A percentile compares a stretch with the other conserved stretches of the same genome.
Conservation (phyloP, 192 early-diverging fungal species). For the Lunasporangiospora selenospora region DNA sequence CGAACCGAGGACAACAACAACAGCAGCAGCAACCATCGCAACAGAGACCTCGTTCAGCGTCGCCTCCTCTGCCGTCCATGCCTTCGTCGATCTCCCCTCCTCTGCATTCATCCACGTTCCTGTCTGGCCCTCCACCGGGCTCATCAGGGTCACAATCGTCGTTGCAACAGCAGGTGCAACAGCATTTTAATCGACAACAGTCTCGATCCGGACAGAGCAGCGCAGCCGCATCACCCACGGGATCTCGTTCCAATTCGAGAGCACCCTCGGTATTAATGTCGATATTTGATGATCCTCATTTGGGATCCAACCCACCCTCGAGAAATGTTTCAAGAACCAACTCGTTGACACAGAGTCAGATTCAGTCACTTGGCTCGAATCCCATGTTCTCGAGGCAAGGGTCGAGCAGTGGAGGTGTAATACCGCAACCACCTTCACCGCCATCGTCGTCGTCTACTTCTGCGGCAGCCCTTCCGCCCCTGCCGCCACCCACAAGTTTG, state of each 20-base stretch:
- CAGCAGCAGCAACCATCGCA: too few relatives aligned
- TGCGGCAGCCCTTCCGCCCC: too few relatives aligned
- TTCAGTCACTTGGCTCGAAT: neutral
- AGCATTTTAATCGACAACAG: conserved; percentile 37
- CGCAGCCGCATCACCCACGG: neutral
- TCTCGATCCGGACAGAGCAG: conserved; percentile 20
- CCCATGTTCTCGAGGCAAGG: too few relatives aligned
- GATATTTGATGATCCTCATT: conserved; percentile 37
- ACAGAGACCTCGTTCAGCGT: too few relatives aligned
- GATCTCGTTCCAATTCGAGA: conserved; percentile 10
- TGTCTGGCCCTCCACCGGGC: conserved; percentile 11
- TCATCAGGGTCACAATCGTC: conserved; percentile 1
- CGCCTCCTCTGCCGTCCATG: neutral
- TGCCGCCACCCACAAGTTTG: too few relatives aligned
- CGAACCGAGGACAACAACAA: too few relatives aligned
- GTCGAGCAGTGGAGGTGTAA: neutral
- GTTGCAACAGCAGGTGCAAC: neutral
- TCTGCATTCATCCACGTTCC: neutral
- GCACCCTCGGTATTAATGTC: conserved; percentile 22
- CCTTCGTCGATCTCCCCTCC: neutral
- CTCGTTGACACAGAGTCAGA: neutral
- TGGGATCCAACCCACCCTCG: neutral
- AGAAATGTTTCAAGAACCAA: conserved; percentile 2
- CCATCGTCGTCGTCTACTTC: too few relatives aligned
- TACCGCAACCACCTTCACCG: too few relatives aligned